Evolutionary conservation across 2,329 filamentous ascomycete species (phyloP), one percentile per base, ranked within the genome.

Genomic region (Penicillium psychrosexuale): DNA sequence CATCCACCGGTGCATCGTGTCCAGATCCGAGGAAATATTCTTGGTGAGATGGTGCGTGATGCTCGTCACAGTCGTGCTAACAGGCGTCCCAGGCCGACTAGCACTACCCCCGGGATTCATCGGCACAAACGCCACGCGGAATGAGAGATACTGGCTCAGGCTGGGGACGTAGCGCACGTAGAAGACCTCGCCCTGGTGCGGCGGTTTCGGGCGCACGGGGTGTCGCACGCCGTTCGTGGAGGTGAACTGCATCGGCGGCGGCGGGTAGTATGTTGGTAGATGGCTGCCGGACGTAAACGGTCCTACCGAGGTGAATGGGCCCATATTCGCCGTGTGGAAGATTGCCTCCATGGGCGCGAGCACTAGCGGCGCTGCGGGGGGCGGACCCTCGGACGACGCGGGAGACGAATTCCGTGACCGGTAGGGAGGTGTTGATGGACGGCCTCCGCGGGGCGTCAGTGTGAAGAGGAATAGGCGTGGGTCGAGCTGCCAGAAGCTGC

Each of bases 401-500:
- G 83, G 83, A 7, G 81, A 84, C 1, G 75, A 69, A 27, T 80
- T 76, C 45, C 81, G 73, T 15, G 79, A 82, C 24, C 73, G 69
- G 55, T 77, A 77, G 1, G 83, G 80, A 8, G 81, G 78, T 44
- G 78, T 80, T 0, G 77, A 76, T 3, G 80, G 79, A 1, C 15
- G 39, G 39, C 76, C 72, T 28, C 65, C 64, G 40, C 78, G 77
- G 0, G 89, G 90, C 45, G 88, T 84, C 28, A 93, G 80, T 0
- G 89, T 91, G 75, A 96, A 96, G 44, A 97, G 84, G 69, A 96
- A 97, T 47, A 96, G 81, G 6, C 90, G 84, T 0, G 89, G 84
- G 39, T 95, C 91, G 3, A 94, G 81, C 75, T 97, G 94, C 94
- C 94, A 99, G 74, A 97, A 99, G 66, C 85, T 85, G 57, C 84